Conservation (phyloP, 768 basidiomycete species). For the Tubosaeta sp. region DNA sequence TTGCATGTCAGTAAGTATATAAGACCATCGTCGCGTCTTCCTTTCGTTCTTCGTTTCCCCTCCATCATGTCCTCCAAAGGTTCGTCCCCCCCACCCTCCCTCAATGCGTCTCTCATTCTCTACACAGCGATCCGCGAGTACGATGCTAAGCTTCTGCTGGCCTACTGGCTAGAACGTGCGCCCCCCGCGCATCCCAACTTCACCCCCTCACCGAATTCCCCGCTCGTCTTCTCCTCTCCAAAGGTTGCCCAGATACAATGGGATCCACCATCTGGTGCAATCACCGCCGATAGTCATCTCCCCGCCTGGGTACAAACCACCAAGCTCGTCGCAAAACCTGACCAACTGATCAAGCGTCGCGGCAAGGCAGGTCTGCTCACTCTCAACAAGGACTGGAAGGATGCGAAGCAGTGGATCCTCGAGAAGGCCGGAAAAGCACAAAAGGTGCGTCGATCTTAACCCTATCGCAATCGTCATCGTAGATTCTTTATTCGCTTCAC, state of each 20-base stretch:
- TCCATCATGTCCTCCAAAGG: constrained; percentile 34
- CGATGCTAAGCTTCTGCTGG: constrained; percentile 96
- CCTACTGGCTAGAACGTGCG: constrained; percentile 94
- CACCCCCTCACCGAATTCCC: constrained; percentile 37
- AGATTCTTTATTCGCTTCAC: constrained; percentile 7
- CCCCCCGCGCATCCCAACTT: constrained; percentile 70
- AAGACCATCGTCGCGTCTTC: constrained; percentile 8
- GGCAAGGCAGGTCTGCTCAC: constrained; percentile 96
- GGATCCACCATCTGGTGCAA: constrained; percentile 63
- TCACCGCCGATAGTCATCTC: constrained; percentile 56
- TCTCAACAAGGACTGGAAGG: constrained; percentile 90
- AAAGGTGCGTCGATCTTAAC: constrained; percentile 42
- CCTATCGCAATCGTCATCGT: constrained; percentile 12
- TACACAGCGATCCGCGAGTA: constrained; percentile 87
- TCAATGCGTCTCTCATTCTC: constrained; percentile 1
- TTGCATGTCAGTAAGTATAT: constrained; percentile 14
- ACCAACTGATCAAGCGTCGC: constrained; percentile 98
- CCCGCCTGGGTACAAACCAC: constrained; percentile 78
- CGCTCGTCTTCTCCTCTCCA: constrained; percentile 55
- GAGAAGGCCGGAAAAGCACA: constrained; percentile 90
- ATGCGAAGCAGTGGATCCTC: constrained; percentile 82
- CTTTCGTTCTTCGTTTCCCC: constrained; percentile 1
- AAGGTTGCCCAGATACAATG: constrained; percentile 87
- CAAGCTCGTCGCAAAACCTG: constrained; percentile 94
- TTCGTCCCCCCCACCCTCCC: constrained; percentile 7